Conservation (phyloP, 805 yeast genomes). For the Pichia phayaonensis region DNA sequence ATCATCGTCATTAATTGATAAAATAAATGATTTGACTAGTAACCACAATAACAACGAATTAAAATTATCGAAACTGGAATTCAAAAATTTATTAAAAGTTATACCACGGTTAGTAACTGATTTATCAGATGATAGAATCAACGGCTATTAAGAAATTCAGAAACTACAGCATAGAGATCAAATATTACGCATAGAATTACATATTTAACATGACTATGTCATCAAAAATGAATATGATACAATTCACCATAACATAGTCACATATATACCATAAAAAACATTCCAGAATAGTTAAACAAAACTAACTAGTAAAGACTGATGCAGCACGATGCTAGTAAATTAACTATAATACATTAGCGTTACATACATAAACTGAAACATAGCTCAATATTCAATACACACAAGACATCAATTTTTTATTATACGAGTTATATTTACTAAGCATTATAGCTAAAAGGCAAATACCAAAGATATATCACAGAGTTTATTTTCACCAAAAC, state of each 20-base stretch:
- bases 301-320: too few relatives aligned
- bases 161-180: too few relatives aligned
- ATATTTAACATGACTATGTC: too few relatives aligned
- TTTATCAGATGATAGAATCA: slow-evolving; percentile 5
- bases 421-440: background rate
- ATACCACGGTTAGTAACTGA: slow-evolving; percentile 9
- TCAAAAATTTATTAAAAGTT: background rate
- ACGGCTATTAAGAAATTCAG: slow-evolving; percentile 5
- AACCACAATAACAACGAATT: background rate
- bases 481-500: background rate
- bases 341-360: too few relatives aligned
- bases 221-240: too few relatives aligned
- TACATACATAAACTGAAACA: background rate
- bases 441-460: background rate
- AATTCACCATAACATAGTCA: too few relatives aligned
- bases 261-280: too few relatives aligned
- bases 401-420: too few relatives aligned
- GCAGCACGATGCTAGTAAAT: too few relatives aligned
- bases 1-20: slow-evolving; percentile 3
- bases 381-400: background rate
- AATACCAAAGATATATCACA: background rate
- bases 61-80: background rate
- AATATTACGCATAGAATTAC: too few relatives aligned
- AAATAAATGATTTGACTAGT: background rate
- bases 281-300: background rate